Base-by-base conservation (phyloP, 2,329 filamentous ascomycete species). In the Apiospora marii region DNA sequence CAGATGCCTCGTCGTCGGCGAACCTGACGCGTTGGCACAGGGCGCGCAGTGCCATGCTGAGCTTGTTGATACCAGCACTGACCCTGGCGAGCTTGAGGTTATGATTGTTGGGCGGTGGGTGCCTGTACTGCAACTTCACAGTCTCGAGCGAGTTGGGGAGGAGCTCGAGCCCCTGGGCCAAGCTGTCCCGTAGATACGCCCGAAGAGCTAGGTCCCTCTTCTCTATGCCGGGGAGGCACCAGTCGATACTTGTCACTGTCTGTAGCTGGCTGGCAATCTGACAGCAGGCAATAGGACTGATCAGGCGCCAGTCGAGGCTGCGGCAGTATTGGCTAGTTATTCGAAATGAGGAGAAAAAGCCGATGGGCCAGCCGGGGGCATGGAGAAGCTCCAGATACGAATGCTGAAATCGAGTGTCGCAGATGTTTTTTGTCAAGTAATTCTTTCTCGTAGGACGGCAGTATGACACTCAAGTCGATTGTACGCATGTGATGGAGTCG, bases 1-100 rank as follows among this genome's bases (percentile, higher is more conserved):
- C 49, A 13, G n/a, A 51, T 51, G 49, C n/a, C 49, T 51, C 49
- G 49, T 27, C n/a, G n/a, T 51, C 49, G 49, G 49, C 49, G 49
- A 10, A 51, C 27, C 27, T 27, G 49, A 51, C n/a, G 49, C 49
- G 49, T 51, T 51, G 49, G 13, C 49, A 27, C n/a, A 51, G 49
- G 49, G 49, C n/a, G 8, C 24, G 49, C n/a, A 51, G 49, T 51
- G 49, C 49, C n/a, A 51, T n/a, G 49, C 49, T 51, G 49, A 51
- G 49, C n/a, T 27, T 51, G 49, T 51, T n/a, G n/a, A 10, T 13
- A 27, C 49, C n/a, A 51, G 49, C n/a, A 51, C n/a, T 51, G n/a
- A 51, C 49, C n/a, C 49, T 24, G 49, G 49, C 49, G 49, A 8
- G 49, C n/a, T 24, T 24, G 24, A 51, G 27, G n/a, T 51, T 7